Evolutionary conservation across 352 stramenopile species (phyloP).

Genomic region (Globisporangium okanoganense): DNA sequence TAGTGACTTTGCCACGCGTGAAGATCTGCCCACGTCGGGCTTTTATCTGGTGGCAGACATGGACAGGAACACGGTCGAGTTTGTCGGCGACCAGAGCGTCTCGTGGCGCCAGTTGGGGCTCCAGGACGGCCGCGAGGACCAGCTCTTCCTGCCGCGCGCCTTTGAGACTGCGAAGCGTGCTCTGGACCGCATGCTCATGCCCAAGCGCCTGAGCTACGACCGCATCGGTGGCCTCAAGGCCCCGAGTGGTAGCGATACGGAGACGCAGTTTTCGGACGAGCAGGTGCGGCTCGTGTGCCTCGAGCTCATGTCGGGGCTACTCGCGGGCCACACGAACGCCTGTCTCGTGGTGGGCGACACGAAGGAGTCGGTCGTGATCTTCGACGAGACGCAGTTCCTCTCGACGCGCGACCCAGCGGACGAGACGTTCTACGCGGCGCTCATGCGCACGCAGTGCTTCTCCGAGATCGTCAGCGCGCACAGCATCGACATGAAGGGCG

Average conservation of each 20-base stretch:
- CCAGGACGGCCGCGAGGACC: conserved; percentile 26
- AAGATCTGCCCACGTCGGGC: conserved; percentile 54
- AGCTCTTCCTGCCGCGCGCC: conserved; percentile 48
- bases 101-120: conserved; percentile 60
- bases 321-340: conserved; percentile 65
- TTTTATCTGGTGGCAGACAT: conserved; percentile 77
- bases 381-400: conserved; percentile 83
- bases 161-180: conserved; percentile 52
- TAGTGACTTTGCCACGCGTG: conserved; percentile 53
- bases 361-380: conserved; percentile 85
- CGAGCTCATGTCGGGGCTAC: conserved; percentile 58
- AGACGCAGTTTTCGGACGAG: conserved; percentile 22
- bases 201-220: conserved; percentile 34
- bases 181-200: conserved; percentile 51
- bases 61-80: conserved; percentile 70
- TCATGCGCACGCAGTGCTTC: conserved; percentile 80
- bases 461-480: conserved; percentile 81
- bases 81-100: conserved; percentile 50
- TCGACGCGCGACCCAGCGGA: conserved; percentile 54
- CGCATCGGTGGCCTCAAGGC: conserved; percentile 25
- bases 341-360: conserved; percentile 81
- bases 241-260: background rate
- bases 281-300: conserved; percentile 62
- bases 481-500: conserved; percentile 53
- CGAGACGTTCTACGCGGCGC: conserved; percentile 53